These are phyloP conservation scores for Moniliophthora roreri DNA, from an alignment of 1,284 basidiomycete genomes.

Conservation along the genomic window DNA sequence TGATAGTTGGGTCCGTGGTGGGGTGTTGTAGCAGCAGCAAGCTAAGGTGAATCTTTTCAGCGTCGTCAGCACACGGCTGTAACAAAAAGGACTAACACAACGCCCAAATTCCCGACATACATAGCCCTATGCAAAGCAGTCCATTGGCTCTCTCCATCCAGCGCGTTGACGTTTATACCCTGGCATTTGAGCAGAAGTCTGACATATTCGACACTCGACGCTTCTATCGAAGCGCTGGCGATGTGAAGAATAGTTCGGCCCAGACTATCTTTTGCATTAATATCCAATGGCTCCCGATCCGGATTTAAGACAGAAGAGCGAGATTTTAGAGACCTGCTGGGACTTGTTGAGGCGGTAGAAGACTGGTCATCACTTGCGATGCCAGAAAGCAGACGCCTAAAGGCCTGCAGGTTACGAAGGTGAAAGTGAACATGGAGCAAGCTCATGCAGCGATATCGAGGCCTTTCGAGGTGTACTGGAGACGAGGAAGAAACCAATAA, in stretches of 20 bases:
- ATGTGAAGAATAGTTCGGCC: slow-evolving; percentile 87
- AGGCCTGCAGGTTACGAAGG: slow-evolving; percentile 78
- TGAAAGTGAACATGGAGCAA: slow-evolving; percentile 80
- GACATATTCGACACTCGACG: slow-evolving; percentile 71
- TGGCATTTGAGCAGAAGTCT: slow-evolving; percentile 80
- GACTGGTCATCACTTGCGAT: slow-evolving; percentile 31
- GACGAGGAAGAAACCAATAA: not conserved
- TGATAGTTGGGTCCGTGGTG: slow-evolving; percentile 76
- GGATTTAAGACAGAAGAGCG: slow-evolving; percentile 39
- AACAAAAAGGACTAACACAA: slow-evolving; percentile 50
- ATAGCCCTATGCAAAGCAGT: slow-evolving; percentile 91
- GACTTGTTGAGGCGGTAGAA: slow-evolving; percentile 38
- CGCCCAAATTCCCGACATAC: slow-evolving; percentile 83
- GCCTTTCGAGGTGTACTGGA: not conserved
- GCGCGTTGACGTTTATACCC: slow-evolving; percentile 77
- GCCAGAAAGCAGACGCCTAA: slow-evolving; percentile 77
- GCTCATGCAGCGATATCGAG: slow-evolving; percentile 3
- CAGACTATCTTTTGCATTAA: slow-evolving; percentile 73
- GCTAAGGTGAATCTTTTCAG: slow-evolving; percentile 33
- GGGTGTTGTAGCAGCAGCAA: slow-evolving; percentile 73
- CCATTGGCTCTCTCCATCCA: slow-evolving; percentile 87
- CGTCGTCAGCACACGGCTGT: slow-evolving; percentile 1
- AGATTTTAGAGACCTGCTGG: slow-evolving; percentile 63
- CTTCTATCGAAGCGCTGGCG: slow-evolving; percentile 62
- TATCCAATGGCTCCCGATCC: slow-evolving; percentile 41